These are phyloP conservation scores for Phytophthora capsici DNA, from an alignment of 352 stramenopile species.

Conservation along the genomic window DNA sequence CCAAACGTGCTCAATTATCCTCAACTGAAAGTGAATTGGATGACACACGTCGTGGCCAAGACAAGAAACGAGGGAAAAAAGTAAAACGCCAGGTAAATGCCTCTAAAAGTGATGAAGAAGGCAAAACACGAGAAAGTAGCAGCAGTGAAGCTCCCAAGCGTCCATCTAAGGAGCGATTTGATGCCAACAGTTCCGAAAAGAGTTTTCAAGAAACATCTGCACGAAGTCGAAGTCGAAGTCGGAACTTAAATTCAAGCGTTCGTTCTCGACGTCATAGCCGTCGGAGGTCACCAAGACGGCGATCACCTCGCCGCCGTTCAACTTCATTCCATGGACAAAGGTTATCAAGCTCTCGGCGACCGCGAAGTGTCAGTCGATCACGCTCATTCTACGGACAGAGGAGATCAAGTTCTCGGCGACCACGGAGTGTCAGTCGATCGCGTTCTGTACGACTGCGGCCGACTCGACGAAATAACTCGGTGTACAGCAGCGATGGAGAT, in stretches of 20 bases:
- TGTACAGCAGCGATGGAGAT: slow-evolving; percentile 2
- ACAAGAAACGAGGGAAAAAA: slow-evolving; percentile 10
- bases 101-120: slow-evolving; percentile 20
- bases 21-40: slow-evolving; percentile 33
- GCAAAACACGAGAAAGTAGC: slow-evolving; percentile 15
- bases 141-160: slow-evolving; percentile 4
- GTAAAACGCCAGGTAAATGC: slow-evolving; percentile 1
- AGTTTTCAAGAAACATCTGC: background rate
- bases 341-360: slow-evolving; percentile 13
- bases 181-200: slow-evolving; percentile 4
- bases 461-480: slow-evolving; percentile 3
- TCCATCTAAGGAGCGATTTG: background rate
- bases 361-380: slow-evolving; percentile 15
- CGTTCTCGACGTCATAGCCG: slow-evolving; percentile 10
- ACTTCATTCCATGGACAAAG: slow-evolving; percentile 5
- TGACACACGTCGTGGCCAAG: background rate
- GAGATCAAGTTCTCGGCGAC: slow-evolving; percentile 13
- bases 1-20: slow-evolving; percentile 12
- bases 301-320: slow-evolving; percentile 12
- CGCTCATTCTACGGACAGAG: slow-evolving; percentile 9
- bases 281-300: slow-evolving; percentile 1
- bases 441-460: slow-evolving; percentile 4
- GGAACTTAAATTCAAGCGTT: slow-evolving; percentile 5
- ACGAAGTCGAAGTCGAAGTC: slow-evolving; percentile 3
- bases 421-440: slow-evolving; percentile 14